A percentile compares a stretch with the other conserved stretches of the same genome.
phyloP scores from a whole-genome alignment of 805 yeast genomes.

The Spathaspora passalidarum region DNA sequence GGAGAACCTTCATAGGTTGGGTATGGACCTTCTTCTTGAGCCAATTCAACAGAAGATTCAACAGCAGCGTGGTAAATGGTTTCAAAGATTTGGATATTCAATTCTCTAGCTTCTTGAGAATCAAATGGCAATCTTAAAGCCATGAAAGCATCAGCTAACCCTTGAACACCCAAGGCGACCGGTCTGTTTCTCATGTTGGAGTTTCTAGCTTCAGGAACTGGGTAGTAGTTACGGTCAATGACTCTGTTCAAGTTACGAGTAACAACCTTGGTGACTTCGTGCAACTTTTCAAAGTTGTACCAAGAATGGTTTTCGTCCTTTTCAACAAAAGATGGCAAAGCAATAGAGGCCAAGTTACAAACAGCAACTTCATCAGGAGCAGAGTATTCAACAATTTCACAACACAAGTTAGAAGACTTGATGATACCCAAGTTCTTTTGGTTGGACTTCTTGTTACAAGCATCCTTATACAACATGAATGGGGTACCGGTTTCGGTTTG shows the following conservation, averaged over 20 bases:
- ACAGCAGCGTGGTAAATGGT: constrained; percentile 60
- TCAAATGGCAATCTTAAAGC: constrained; percentile 55
- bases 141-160: constrained; percentile 59
- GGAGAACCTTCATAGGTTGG: constrained; percentile 55
- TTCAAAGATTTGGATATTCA: constrained; percentile 59
- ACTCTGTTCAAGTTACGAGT: constrained; percentile 54
- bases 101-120: constrained; percentile 53
- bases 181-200: constrained; percentile 61
- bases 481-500: constrained; percentile 68
- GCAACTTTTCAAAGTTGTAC: constrained; percentile 56
- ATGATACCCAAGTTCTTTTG: constrained; percentile 60
- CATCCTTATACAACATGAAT: constrained; percentile 62
- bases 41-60: constrained; percentile 55
- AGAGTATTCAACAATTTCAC: constrained; percentile 62
- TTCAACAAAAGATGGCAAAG: constrained; percentile 55
- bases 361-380: constrained; percentile 58
- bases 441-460: constrained; percentile 56
- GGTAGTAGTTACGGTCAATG: constrained; percentile 55
- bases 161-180: constrained; percentile 63
- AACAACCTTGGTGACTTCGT: constrained; percentile 52
- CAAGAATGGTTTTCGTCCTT: constrained; percentile 38
- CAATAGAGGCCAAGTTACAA: constrained; percentile 59
- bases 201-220: constrained; percentile 50
- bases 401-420: constrained; percentile 60
- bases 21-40: constrained; percentile 49